Conservation (phyloP, 202 grass and related monocot genomes). For the Schoenoplectus tabernaemontani region DNA sequence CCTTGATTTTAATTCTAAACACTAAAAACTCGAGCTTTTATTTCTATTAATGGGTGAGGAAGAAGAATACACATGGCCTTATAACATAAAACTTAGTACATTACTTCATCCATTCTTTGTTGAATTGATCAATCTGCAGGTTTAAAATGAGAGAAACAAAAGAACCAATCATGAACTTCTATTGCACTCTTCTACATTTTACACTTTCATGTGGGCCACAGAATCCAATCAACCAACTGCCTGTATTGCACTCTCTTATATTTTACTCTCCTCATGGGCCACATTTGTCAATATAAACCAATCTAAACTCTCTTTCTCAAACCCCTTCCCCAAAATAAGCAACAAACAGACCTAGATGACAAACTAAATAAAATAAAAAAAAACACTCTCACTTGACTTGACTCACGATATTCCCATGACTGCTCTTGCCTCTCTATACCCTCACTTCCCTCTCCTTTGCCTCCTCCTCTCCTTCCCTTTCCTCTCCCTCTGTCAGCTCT, state of each 20-base stretch:
- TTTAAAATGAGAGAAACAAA: neutral
- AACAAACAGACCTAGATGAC: neutral
- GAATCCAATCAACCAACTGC: neutral
- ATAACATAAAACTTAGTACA: neutral
- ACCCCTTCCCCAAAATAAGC: neutral
- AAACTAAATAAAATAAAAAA: neutral
- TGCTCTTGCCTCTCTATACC: constrained; percentile 10
- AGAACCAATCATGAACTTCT: constrained; percentile 1
- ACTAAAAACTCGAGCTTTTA: too few species aligned
- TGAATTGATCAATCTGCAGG: neutral
- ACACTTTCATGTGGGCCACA: neutral
- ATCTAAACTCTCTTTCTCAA: neutral
- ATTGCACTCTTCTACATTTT: neutral
- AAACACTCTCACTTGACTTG: neutral
- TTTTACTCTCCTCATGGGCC: neutral
- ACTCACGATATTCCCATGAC: constrained; percentile 3
- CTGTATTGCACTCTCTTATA: constrained; percentile 5
- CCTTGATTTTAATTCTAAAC: too few species aligned
- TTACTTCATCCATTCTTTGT: neutral
- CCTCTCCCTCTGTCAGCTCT: constrained; percentile 36
- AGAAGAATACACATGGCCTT: neutral
- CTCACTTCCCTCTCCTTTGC: constrained; percentile 10
- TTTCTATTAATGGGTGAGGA: neutral
- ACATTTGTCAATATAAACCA: constrained; percentile 22
- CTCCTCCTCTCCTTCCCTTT: constrained; percentile 30